Evolutionary conservation across 805 yeast species (phyloP).

Genomic region (Kregervanrija fluxuum): DNA sequence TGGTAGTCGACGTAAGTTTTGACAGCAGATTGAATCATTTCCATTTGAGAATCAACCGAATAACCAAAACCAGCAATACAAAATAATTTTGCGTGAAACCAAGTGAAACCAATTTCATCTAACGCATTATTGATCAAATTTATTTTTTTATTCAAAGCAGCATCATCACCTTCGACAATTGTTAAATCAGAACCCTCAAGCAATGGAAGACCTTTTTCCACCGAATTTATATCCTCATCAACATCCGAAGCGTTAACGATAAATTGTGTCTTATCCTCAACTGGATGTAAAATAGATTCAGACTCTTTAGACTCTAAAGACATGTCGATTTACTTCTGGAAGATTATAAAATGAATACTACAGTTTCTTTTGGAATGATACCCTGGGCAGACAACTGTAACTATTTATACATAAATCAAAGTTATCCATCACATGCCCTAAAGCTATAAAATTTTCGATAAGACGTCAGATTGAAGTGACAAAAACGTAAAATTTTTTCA

Average conservation of each 20-base stretch:
- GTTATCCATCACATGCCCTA: no score
- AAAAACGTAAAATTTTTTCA: no score
- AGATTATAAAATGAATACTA: not conserved
- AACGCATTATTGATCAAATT: constrained; percentile 44
- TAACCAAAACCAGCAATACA: constrained; percentile 51
- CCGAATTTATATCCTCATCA: not conserved
- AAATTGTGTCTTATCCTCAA: no score
- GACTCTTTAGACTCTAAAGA: not conserved
- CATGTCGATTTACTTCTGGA: constrained; percentile 2
- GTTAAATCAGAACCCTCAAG: constrained; percentile 11
- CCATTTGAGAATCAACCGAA: constrained; percentile 46
- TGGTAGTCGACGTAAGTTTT: constrained; percentile 40
- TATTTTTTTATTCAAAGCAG: constrained; percentile 33
- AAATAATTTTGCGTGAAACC: constrained; percentile 44
- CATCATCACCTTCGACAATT: constrained; percentile 26
- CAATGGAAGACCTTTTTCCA: constrained; percentile 10
- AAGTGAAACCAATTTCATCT: constrained; percentile 56
- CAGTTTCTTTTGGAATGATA: no score
- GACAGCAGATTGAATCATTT: constrained; percentile 39
- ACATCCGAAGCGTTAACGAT: not conserved
- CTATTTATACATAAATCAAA: no score
- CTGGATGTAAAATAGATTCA: no score
- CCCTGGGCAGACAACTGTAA: no score
- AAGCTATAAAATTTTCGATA: no score
- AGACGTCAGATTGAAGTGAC: no score